phyloP scores from a whole-genome alignment of 495 filamentous ascomycete genomes.

The Opeltia flavorubescens region DNA sequence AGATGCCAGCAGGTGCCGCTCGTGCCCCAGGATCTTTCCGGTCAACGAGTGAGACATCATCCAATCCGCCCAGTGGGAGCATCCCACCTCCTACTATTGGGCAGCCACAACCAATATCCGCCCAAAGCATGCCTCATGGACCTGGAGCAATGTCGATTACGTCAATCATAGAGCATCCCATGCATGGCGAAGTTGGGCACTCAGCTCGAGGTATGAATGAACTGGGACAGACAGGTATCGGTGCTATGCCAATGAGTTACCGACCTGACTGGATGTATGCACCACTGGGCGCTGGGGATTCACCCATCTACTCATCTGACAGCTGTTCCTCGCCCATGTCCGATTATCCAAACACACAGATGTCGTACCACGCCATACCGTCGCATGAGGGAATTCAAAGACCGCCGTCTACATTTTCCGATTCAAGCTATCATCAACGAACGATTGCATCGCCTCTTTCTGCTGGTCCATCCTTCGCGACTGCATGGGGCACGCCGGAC shows the following conservation, averaged over 20 bases:
- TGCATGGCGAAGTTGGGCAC: constrained; percentile 26
- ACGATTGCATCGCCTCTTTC: constrained; percentile 3
- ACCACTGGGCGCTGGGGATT: constrained; percentile 11
- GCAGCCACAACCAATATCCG: constrained; percentile 9
- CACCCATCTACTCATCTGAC: constrained; percentile 16
- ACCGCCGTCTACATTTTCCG: background rate
- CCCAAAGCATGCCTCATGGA: constrained; percentile 18
- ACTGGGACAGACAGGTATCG: constrained; percentile 9
- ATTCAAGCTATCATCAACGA: constrained; percentile 4
- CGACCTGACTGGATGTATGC: constrained; percentile 12
- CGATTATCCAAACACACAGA: constrained; percentile 1
- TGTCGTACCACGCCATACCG: background rate
- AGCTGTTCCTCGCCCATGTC: constrained; percentile 8
- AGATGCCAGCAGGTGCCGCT: constrained; percentile 10
- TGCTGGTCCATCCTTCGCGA: background rate
- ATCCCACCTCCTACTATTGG: constrained; percentile 6
- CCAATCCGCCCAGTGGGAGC: constrained; percentile 9
- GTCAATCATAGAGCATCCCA: constrained; percentile 27
- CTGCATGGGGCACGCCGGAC: background rate
- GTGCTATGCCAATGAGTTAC: constrained; percentile 11
- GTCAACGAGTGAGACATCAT: constrained; percentile 11
- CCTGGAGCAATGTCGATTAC: constrained; percentile 31
- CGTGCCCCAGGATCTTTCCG: constrained; percentile 8
- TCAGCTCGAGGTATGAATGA: constrained; percentile 9
- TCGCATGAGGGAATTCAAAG: background rate